These are phyloP conservation scores for Senna tora DNA, from an alignment of 306 rosid species.

Conservation along the genomic window DNA sequence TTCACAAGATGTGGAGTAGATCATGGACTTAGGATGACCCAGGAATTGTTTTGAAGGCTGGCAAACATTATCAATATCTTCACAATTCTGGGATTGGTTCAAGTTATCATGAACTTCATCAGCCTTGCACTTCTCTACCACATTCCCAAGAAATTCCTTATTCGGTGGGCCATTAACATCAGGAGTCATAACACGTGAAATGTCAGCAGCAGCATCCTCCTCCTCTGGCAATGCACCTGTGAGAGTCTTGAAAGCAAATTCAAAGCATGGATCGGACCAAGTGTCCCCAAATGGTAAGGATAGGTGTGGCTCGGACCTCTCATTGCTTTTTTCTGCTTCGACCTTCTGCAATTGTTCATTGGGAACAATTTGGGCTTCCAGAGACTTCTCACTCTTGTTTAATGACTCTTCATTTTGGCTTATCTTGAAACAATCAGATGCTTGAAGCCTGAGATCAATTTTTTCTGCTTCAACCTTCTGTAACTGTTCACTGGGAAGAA, in stretches of 20 bases:
- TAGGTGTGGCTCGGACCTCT: slow-evolving; percentile 48
- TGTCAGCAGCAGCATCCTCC: slow-evolving; percentile 52
- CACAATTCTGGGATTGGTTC: slow-evolving; percentile 47
- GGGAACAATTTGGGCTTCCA: slow-evolving; percentile 41
- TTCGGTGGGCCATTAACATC: slow-evolving; percentile 41
- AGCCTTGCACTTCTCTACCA: slow-evolving; percentile 35
- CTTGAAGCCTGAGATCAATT: slow-evolving; percentile 26
- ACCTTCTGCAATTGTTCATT: slow-evolving; percentile 45
- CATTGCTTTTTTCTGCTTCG: slow-evolving; percentile 41
- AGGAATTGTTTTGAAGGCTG: slow-evolving; percentile 49
- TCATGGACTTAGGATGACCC: slow-evolving; percentile 50
- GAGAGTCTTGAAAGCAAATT: slow-evolving; percentile 89
- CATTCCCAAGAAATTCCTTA: slow-evolving; percentile 42
- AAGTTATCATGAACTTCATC: slow-evolving; percentile 44
- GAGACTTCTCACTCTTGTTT: slow-evolving; percentile 35
- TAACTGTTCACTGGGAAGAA: slow-evolving; percentile 43
- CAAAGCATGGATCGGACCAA: slow-evolving; percentile 95
- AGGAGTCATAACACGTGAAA: slow-evolving; percentile 40
- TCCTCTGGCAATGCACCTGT: slow-evolving; percentile 82
- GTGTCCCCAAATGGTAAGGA: slow-evolving; percentile 60
- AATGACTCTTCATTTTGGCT: slow-evolving; percentile 33
- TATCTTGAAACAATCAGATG: slow-evolving; percentile 38
- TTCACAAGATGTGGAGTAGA: slow-evolving; percentile 42
- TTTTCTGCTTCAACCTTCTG: slow-evolving; percentile 50
- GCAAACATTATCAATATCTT: slow-evolving; percentile 45